Conservation (phyloP, 306 rosid species). For the Sesbania bispinosa region DNA sequence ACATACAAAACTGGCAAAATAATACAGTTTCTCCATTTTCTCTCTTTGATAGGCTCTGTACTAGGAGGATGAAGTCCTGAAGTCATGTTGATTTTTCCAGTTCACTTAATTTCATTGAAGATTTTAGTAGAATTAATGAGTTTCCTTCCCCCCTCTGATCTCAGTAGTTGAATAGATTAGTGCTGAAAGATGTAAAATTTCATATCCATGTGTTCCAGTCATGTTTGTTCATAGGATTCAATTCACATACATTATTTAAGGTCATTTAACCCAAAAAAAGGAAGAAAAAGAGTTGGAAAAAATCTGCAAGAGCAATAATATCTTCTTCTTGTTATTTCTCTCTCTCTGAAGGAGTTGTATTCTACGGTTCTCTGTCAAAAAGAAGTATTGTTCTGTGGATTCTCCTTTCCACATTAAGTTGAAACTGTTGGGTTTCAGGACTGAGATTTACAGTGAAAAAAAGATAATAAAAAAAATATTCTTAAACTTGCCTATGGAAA, state of each 20-base stretch:
- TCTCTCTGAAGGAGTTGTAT: not conserved
- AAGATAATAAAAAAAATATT: too few relatives aligned
- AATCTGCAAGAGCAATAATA: not conserved
- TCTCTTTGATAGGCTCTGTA: not conserved
- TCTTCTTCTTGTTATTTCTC: not conserved
- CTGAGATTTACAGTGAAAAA: too few relatives aligned
- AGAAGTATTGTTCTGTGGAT: not conserved
- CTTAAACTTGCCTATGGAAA: too few relatives aligned
- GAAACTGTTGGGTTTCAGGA: too few relatives aligned
- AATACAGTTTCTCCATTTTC: not conserved
- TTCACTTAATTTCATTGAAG: not conserved
- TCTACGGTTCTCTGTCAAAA: not conserved
- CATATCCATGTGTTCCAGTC: too few relatives aligned
- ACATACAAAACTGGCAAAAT: not conserved
- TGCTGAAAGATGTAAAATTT: too few relatives aligned
- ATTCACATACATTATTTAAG: not conserved
- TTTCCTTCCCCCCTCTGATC: too few relatives aligned
- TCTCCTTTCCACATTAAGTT: not conserved
- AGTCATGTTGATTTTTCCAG: not conserved
- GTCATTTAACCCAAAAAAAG: not conserved
- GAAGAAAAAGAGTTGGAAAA: not conserved
- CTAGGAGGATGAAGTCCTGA: conserved; percentile 4
- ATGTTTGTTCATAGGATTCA: not conserved
- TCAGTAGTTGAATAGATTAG: not conserved
- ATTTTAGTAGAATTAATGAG: not conserved